Evolutionary conservation across 2,329 filamentous ascomycete genomes (phyloP).

Genomic region (Diaporthe ampelina): DNA sequence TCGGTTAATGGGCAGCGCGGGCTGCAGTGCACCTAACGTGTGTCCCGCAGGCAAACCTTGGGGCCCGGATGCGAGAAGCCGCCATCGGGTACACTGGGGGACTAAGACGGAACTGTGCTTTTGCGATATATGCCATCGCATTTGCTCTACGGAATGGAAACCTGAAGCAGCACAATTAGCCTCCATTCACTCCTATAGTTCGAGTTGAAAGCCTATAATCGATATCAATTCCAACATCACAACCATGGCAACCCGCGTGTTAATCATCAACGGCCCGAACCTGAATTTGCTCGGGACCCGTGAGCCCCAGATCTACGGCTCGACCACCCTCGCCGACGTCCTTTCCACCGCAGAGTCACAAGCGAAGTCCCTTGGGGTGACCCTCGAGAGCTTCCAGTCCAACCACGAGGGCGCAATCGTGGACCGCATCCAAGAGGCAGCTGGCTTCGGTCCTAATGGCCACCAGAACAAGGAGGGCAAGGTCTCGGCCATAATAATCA

Average conservation of each 20-base stretch:
- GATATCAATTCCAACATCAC: constrained; percentile 22
- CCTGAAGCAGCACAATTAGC: background rate
- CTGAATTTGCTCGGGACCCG: constrained; percentile 84
- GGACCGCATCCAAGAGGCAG: constrained; percentile 79
- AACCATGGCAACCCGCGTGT: constrained; percentile 63
- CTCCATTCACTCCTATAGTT: background rate
- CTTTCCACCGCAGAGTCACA: constrained; percentile 63
- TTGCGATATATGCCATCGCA: constrained; percentile 21
- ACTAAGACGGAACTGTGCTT: background rate
- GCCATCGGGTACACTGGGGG: background rate
- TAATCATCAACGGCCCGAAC: constrained; percentile 86
- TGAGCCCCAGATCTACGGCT: constrained; percentile 81
- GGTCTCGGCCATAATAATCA: constrained; percentile 79
- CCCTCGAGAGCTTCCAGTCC: constrained; percentile 76
- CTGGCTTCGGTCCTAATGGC: constrained; percentile 50
- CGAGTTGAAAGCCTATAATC: background rate
- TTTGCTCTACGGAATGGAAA: background rate
- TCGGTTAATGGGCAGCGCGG: background rate
- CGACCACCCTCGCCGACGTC: constrained; percentile 76
- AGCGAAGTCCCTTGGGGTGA: constrained; percentile 60
- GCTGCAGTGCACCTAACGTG: background rate
- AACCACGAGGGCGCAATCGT: constrained; percentile 84
- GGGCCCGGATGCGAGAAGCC: background rate
- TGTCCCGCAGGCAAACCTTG: too few species aligned
- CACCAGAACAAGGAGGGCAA: constrained; percentile 45